Percentiles rank a stretch among this genome's conserved stretches.
These are phyloP conservation scores for Mycosphaerella arachidis DNA, from an alignment of 2,329 filamentous ascomycete genomes.

Conservation along the genomic window DNA sequence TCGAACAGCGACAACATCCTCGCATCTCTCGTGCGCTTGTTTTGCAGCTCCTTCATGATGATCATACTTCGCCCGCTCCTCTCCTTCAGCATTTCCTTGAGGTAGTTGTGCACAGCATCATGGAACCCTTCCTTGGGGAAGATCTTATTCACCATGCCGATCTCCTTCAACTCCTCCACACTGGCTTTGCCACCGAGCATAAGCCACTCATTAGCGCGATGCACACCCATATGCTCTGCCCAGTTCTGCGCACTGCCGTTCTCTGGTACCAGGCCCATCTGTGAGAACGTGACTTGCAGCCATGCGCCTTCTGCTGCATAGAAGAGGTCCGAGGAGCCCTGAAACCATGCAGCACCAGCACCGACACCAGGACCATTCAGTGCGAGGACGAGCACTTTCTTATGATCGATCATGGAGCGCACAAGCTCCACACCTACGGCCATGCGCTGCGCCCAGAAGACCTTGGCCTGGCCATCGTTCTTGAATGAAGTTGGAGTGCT, in stretches of 20 bases:
- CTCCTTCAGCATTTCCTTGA: slow-evolving; percentile 25
- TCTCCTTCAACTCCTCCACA: slow-evolving; percentile 24
- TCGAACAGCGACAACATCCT: slow-evolving; percentile 26
- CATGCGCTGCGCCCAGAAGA: slow-evolving; percentile 24
- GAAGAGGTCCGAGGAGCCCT: slow-evolving; percentile 26
- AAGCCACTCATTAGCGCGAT: slow-evolving; percentile 27
- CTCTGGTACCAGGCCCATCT: slow-evolving; percentile 27
- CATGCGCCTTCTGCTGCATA: slow-evolving; percentile 26
- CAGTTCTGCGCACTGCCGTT: slow-evolving; percentile 24
- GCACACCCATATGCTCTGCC: slow-evolving; percentile 25
- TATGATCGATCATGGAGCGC: slow-evolving; percentile 26
- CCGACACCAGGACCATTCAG: slow-evolving; percentile 28
- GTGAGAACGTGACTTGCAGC: slow-evolving; percentile 27
- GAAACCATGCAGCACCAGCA: slow-evolving; percentile 28
- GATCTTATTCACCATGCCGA: slow-evolving; percentile 27
- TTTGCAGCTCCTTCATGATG: slow-evolving; percentile 28
- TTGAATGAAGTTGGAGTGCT: slow-evolving; percentile 16
- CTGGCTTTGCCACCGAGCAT: slow-evolving; percentile 26
- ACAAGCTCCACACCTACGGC: slow-evolving; percentile 25
- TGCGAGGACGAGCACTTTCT: slow-evolving; percentile 27
- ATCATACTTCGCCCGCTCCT: slow-evolving; percentile 26
- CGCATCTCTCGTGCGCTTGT: slow-evolving; percentile 18
- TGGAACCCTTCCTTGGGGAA: slow-evolving; percentile 27
- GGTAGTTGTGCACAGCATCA: slow-evolving; percentile 20
- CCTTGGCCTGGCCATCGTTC: slow-evolving; percentile 25